A percentile compares a stretch with the other conserved stretches of the same genome.
phyloP scores from a whole-genome alignment of 768 basidiomycete genomes.

The Pilatotrama ljubarskyi region DNA sequence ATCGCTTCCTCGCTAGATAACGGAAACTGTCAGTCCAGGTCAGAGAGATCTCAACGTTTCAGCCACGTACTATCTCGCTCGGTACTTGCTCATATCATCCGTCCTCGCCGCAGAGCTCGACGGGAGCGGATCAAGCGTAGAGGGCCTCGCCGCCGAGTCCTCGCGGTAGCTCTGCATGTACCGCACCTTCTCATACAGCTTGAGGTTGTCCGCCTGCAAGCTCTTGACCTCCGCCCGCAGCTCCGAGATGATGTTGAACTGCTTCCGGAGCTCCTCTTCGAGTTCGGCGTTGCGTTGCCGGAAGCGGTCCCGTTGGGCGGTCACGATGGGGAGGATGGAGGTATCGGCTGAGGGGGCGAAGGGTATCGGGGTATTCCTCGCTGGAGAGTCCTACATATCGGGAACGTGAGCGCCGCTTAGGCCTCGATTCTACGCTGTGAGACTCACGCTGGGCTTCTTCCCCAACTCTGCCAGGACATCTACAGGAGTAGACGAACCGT shows the following conservation, averaged over 20 bases:
- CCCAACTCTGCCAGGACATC: conserved; percentile 78
- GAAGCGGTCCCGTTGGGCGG: conserved; percentile 97
- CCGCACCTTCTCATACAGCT: conserved; percentile 97
- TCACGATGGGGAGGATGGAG: conserved; percentile 97
- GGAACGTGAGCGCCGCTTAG: not conserved
- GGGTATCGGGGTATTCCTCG: conserved; percentile 63
- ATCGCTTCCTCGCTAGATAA: conserved; percentile 74
- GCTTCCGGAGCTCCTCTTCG: conserved; percentile 97
- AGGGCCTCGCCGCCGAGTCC: conserved; percentile 53
- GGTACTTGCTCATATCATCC: conserved; percentile 88
- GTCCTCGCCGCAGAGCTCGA: conserved; percentile 39
- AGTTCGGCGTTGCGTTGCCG: conserved; percentile 94
- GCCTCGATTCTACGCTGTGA: no score
- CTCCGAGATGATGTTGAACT: conserved; percentile 93
- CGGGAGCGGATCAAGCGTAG: conserved; percentile 72
- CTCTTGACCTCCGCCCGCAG: conserved; percentile 75
- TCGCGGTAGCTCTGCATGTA: conserved; percentile 98
- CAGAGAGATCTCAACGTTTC: no score
- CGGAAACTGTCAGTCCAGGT: not conserved
- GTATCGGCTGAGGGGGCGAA: conserved; percentile 81
- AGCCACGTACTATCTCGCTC: conserved; percentile 62
- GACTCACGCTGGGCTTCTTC: conserved; percentile 46
- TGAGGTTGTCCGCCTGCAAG: conserved; percentile 93
- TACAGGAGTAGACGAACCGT: conserved; percentile 30
- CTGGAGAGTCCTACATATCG: conserved; percentile 26